phyloP scores from a whole-genome alignment of 140 eudicot genomes.

The Senecio squalidus region DNA sequence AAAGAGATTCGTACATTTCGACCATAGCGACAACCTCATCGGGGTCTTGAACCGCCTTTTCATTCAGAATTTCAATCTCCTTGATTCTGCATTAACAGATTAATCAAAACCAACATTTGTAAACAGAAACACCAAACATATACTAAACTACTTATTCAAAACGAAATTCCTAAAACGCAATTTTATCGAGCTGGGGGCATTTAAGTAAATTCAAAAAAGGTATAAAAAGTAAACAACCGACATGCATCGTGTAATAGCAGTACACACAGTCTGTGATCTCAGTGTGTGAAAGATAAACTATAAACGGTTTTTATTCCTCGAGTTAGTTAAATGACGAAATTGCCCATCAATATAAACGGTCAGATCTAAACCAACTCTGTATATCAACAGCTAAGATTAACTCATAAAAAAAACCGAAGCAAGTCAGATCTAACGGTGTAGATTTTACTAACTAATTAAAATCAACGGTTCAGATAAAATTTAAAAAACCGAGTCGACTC shows the following conservation, averaged over 20 bases:
- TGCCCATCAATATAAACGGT: slow-evolving; percentile 31
- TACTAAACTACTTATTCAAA: background rate
- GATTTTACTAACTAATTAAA: background rate
- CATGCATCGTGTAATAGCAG: too few species aligned
- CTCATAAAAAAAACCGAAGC: background rate
- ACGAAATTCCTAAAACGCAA: background rate
- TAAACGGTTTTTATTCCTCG: background rate
- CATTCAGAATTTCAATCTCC: slow-evolving; percentile 38
- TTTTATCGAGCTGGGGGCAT: too few species aligned
- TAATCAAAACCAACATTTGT: background rate
- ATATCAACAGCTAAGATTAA: slow-evolving; percentile 33
- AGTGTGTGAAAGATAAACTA: too few species aligned
- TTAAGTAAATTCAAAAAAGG: too few species aligned
- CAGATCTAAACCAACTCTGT: slow-evolving; percentile 19
- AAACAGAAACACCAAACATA: background rate
- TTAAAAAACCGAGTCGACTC: slow-evolving; percentile 25
- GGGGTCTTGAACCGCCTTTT: slow-evolving; percentile 77
- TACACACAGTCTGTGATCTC: too few species aligned
- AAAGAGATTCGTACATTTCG: slow-evolving; percentile 42
- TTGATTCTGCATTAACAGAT: slow-evolving; percentile 39
- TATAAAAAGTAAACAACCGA: too few species aligned
- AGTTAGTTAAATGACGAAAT: slow-evolving; percentile 23
- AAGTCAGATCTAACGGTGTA: slow-evolving; percentile 16
- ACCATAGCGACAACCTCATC: slow-evolving; percentile 80
- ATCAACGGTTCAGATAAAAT: slow-evolving; percentile 2